Evolutionary conservation across 164 flowering plant species (phyloP).

Genomic region (Stephania cephalantha): DNA sequence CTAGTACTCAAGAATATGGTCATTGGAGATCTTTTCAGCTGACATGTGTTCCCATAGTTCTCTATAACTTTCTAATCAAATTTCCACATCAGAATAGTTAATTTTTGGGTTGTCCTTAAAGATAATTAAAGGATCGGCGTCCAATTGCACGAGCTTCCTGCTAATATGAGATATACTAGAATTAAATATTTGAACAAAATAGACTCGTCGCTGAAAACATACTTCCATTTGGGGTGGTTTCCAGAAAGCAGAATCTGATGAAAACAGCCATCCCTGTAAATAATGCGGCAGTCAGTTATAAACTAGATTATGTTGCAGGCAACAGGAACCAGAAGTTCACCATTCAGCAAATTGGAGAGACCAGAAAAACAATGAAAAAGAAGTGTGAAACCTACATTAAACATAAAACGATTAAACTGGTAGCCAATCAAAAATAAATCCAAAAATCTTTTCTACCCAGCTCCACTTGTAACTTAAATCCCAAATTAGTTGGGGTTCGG

Average conservation of each 20-base stretch:
- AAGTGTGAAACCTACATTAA: background rate
- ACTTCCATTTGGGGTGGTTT: slow-evolving; percentile 95
- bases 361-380: background rate
- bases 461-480: background rate
- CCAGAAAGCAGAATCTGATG: slow-evolving; percentile 80
- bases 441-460: no score
- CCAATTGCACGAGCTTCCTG: background rate
- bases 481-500: no score
- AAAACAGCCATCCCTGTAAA: slow-evolving; percentile 96
- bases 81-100: no score
- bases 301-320: background rate
- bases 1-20: no score
- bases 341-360: background rate
- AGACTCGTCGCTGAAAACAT: slow-evolving; percentile 16
- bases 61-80: no score
- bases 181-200: slow-evolving; percentile 2
- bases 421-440: background rate
- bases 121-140: no score
- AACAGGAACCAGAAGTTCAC: background rate
- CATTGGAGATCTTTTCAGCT: no score
- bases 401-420: background rate
- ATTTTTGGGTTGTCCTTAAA: no score
- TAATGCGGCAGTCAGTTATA: slow-evolving; percentile 9
- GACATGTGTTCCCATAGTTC: no score
- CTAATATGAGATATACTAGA: background rate